These are phyloP conservation scores for Ceratocystis colombiana DNA, from an alignment of 2,329 filamentous ascomycete species.

Conservation along the genomic window DNA sequence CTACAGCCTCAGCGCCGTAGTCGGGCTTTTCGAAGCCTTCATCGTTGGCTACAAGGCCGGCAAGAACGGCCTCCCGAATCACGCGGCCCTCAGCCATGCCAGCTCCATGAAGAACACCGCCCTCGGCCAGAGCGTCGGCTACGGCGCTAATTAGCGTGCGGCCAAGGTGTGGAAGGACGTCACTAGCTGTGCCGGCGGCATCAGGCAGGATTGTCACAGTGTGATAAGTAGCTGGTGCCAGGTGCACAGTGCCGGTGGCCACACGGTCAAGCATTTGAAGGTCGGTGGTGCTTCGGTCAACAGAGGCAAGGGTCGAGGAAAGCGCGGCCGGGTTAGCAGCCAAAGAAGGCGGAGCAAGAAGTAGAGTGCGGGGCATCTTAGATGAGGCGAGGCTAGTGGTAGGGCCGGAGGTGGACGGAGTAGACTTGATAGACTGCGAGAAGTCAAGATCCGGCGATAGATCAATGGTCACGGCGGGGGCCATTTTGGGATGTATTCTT, in stretches of 20 bases:
- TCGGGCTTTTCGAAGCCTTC: slow-evolving; percentile 67
- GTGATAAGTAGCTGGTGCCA: slow-evolving; percentile 72
- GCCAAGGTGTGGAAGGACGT: slow-evolving; percentile 54
- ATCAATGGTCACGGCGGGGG: slow-evolving; percentile 47
- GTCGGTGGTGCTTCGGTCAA: slow-evolving; percentile 69
- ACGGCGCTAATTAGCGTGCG: slow-evolving; percentile 59
- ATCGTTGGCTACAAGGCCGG: slow-evolving; percentile 57
- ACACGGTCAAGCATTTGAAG: slow-evolving; percentile 97
- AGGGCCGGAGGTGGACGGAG: slow-evolving; percentile 28
- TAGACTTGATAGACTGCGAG: slow-evolving; percentile 31
- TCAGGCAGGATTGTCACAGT: slow-evolving; percentile 74
- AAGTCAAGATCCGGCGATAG: slow-evolving; percentile 44
- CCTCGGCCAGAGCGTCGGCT: slow-evolving; percentile 59
- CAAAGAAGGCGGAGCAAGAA: slow-evolving; percentile 83
- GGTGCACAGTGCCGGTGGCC: slow-evolving; percentile 64
- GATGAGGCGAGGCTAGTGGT: slow-evolving; percentile 32
- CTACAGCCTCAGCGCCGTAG: slow-evolving; percentile 43
- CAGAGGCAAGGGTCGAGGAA: slow-evolving; percentile 56
- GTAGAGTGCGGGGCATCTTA: slow-evolving; percentile 52
- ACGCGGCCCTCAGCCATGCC: slow-evolving; percentile 43
- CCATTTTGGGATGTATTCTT: slow-evolving; percentile 34
- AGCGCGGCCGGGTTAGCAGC: slow-evolving; percentile 74
- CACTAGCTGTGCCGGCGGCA: slow-evolving; percentile 52
- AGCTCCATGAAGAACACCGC: slow-evolving; percentile 57
- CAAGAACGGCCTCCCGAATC: slow-evolving; percentile 70